Evolutionary conservation across 805 yeast species (phyloP), one percentile per base, ranked within the genome.

Genomic region (Starmerella tilneyi): DNA sequence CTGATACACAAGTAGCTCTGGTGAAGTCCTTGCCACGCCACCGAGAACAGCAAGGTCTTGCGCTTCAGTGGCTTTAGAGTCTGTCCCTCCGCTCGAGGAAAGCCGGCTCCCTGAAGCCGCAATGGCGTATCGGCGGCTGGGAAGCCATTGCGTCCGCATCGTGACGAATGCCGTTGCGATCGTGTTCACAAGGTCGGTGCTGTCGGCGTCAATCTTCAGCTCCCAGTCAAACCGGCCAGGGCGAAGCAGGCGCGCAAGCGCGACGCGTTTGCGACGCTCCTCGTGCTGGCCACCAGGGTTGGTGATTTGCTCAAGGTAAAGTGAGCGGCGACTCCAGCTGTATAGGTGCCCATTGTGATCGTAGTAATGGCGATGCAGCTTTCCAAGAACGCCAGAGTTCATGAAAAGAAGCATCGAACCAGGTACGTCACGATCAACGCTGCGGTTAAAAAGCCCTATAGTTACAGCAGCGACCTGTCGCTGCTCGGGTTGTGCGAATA

Each of bases 91-190:
- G n/a, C n/a, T n/a, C n/a, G n/a, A n/a, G 19, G 24, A 16, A 8
- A 19, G 11, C 12, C 38, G 38, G 27, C 38, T 34, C 4, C 38
- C 38, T 9, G 38, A 27, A 30, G 27, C 29, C 19, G 43, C 26
- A 13, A 16, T 4, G 8, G 21, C 9, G 35, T 22, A 28, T 17
- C 5, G 24, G 43, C 24, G 3, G 17, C 9, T 20, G 16, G 30
- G 11, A n/a, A 34, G 17, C 84, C 84, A 78, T 60, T 76, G 78
- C n/a, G 81, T 74, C 63, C 74, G 65, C 78, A 78, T 76, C 16
- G 80, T 68, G 44, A 75, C 60, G 53, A 77, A 78, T 1, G 71
- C 80, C 6, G 82, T 75, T n/a, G 77, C 73, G 42, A 78, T 57
- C 3, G 74, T 80, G 33, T 71, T 63, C 45, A 73, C 74, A n/a